Base-by-base conservation (phyloP, 2,329 filamentous ascomycete genomes). In the Fusarium chlamydosporum region DNA sequence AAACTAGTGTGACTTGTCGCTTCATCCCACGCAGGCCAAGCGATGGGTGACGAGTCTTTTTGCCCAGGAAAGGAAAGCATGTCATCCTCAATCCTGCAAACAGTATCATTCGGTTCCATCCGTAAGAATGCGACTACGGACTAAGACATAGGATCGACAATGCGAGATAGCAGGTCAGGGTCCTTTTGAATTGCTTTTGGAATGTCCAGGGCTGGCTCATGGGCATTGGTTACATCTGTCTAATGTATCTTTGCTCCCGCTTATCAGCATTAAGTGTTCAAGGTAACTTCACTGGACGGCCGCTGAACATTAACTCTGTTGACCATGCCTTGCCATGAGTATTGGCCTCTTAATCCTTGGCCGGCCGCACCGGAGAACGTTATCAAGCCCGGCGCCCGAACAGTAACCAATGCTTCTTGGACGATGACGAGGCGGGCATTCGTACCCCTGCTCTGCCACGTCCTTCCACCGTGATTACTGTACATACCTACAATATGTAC, bases 391-490 rank as follows among this genome's bases (percentile, higher is more conserved):
- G 33, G 27, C 6, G 10, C 29, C 23, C 4, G 23, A 34, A 9
- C 31, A 34, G 18, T 7, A 27, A 13, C 34, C 23, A 40, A 33
- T 60, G 45, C 43, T 26, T 20, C 20, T 26, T 10, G 20, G 27
- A 27, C 16, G 33, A 34, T 50, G 58, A 60, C 18, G 37, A 50
- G 47, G 23, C 16, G 34, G 20, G 23, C 23, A 51, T 29, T 40
- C 47, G 34, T 40, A 51, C 47, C 47, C 47, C 47, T 51, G 47
- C 16, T 51, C 46, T 35, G 29, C 54, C 46, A 56, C 29, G 54
- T 34, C 47, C 46, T 18, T 43, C 34, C 26, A 41, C 16, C 16
- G 7, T 16, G 23, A 18, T 35, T 23, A 31, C 23, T 23, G 23
- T 23, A 23, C 23, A 23, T n/a, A n/a, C n/a, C n/a, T n/a, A n/a